Base-by-base conservation (phyloP, 495 filamentous ascomycete species). In the Pseudevernia furfuracea region DNA sequence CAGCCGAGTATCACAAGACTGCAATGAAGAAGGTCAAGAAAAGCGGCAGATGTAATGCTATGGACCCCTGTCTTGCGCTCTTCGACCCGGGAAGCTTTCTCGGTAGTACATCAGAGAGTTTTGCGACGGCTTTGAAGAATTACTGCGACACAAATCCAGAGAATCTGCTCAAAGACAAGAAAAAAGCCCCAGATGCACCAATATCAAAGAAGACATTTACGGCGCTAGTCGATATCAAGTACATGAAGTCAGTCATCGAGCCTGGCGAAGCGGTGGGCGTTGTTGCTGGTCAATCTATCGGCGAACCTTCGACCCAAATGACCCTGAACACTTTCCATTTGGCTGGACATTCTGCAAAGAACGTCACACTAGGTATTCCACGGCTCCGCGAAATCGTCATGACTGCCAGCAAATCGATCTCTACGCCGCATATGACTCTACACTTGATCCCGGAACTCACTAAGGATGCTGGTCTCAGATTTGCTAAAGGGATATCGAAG, bases 251-350 rank as follows among this genome's bases (percentile, higher is more conserved):
- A 4, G 78, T 95, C 2, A 85, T 97, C n/a, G 94, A 97, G 66
- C 91, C 94, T 36, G 94, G 94, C 48, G 94, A 99, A 75, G 92
- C 95, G n/a, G 92, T 99, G 30, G 94, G 94, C 60, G 92, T 99
- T 68, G 89, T 97, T 48, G 94, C 94, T 56, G 92, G 92, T 48
- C 94, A 99, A 77, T 96, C 92, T 43, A 85, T 99, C 58, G 94
- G 94, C 70, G 95, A 97, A 74, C 94, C 95, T 12, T 96, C 91
- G 21, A 99, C 94, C 17, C 94, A 99, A 75, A 97, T 99, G 95
- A 99, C 94, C n/a, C 77, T 98, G 59, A 98, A 98, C 73, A 98
- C 94, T 34, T 98, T 98, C 85, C 94, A 99, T 83, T 90, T 99
- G 82, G 94, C 94, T 71, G 94, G 94, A 73, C 95, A 97, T 81